Percentiles rank a stretch among this genome's conserved stretches.
phyloP scores from a whole-genome alignment of 2,329 filamentous ascomycete genomes.

The Xylaria sp. region DNA sequence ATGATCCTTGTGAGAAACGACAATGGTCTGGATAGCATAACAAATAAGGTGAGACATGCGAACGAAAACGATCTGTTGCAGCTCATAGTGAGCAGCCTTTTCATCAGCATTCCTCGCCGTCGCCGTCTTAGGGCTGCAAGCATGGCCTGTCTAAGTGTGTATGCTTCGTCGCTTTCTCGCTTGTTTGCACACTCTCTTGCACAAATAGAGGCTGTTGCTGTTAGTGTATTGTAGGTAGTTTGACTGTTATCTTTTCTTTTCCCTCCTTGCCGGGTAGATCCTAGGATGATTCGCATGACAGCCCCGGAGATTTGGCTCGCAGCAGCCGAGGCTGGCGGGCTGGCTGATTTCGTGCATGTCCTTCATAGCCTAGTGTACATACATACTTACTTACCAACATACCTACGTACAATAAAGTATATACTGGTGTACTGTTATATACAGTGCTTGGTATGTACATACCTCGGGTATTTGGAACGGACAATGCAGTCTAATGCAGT shows the following conservation, averaged over 20 bases:
- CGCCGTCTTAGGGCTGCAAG: conserved; percentile 1
- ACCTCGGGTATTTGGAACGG: not conserved
- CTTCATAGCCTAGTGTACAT: too few species aligned
- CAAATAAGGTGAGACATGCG: conserved; percentile 20
- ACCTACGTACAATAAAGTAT: not conserved
- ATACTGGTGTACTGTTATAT: too few species aligned
- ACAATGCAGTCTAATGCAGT: not conserved
- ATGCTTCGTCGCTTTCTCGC: not conserved
- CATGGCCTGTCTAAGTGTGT: not conserved
- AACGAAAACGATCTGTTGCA: conserved; percentile 13
- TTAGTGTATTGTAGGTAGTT: not conserved
- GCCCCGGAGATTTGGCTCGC: conserved; percentile 22
- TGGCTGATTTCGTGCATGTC: conserved; percentile 17
- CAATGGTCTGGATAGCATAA: not conserved
- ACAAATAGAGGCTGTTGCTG: too few species aligned
- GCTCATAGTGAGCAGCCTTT: conserved; percentile 1
- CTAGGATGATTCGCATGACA: conserved; percentile 20
- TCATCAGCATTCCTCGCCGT: conserved; percentile 11
- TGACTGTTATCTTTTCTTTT: not conserved
- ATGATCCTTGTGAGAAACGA: conserved; percentile 7
- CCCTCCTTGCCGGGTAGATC: not conserved
- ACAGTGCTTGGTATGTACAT: too few species aligned
- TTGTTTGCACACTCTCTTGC: too few species aligned
- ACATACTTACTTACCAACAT: too few species aligned
- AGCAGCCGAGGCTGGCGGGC: conserved; percentile 6